A percentile compares a stretch with the other conserved stretches of the same genome.
phyloP scores from a whole-genome alignment of 257 asterid species.

The Capsicum rhomboideum region DNA sequence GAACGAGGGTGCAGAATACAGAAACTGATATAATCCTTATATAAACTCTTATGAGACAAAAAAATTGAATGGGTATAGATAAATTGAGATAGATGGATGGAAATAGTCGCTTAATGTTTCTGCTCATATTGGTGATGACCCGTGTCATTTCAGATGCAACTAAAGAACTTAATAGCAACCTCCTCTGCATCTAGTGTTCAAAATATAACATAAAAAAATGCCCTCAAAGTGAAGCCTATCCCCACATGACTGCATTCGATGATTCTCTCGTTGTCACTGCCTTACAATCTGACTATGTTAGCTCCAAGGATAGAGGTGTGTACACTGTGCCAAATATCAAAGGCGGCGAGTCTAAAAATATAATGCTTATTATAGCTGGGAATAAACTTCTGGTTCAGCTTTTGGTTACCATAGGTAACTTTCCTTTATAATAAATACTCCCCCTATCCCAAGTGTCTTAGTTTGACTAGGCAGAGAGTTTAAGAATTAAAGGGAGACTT shows the following conservation, averaged over 20 bases:
- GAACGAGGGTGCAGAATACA: background rate
- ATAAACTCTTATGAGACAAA: no score
- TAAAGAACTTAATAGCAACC: constrained; percentile 23
- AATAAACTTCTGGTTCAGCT: constrained; percentile 64
- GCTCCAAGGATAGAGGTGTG: constrained; percentile 39
- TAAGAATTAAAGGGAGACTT: no score
- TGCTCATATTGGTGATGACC: constrained; percentile 8
- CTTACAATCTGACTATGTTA: constrained; percentile 51
- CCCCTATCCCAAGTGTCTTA: no score
- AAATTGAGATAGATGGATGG: constrained; percentile 11
- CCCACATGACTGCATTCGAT: constrained; percentile 64
- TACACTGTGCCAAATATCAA: constrained; percentile 40
- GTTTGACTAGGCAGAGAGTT: no score
- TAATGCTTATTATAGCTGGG: constrained; percentile 59
- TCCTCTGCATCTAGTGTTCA: constrained; percentile 45
- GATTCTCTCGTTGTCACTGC: constrained; percentile 45
- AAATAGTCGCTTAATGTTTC: constrained; percentile 6
- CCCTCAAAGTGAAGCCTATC: constrained; percentile 51
- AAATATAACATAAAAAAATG: constrained; percentile 39
- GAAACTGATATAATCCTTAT: no score
- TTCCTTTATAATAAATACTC: background rate
- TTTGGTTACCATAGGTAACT: constrained; percentile 62
- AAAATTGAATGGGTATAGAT: background rate
- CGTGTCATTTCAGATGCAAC: constrained; percentile 9
- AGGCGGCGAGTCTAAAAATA: constrained; percentile 24